A percentile compares a stretch with the other conserved stretches of the same genome.
phyloP scores from a whole-genome alignment of 495 filamentous ascomycete genomes.

The Tuber melanosporum region DNA sequence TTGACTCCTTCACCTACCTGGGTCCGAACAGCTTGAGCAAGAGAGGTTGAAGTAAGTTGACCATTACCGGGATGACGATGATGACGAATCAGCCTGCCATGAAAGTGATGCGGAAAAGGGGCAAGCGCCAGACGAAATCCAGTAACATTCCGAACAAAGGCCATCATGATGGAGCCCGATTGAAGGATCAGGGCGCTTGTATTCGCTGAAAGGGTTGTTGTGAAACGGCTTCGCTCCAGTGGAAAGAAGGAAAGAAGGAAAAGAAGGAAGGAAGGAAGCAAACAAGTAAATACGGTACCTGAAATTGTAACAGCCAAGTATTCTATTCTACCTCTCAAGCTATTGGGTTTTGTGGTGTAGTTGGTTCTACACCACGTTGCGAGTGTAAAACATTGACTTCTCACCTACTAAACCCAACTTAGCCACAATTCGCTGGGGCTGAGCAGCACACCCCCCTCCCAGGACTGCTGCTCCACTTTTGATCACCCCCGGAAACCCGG shows the following conservation, averaged over 20 bases:
- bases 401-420: too few relatives aligned
- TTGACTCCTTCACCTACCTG: neutral
- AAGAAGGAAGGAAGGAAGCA: neutral
- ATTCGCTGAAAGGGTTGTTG: neutral
- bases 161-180: neutral
- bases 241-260: neutral
- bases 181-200: neutral
- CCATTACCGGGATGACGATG: neutral
- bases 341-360: neutral
- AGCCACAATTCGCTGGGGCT: too few relatives aligned
- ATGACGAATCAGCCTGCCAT: neutral
- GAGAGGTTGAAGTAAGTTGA: neutral
- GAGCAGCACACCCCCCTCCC: too few relatives aligned
- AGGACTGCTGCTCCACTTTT: too few relatives aligned
- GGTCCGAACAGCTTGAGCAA: neutral
- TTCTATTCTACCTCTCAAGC: neutral
- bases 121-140: neutral
- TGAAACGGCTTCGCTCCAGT: neutral
- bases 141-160: neutral
- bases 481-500: too few relatives aligned
- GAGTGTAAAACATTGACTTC: too few relatives aligned
- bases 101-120: neutral
- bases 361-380: too few relatives aligned
- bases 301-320: neutral
- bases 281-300: neutral